These are phyloP conservation scores for Crataegus laevigata DNA, from an alignment of 306 rosid genomes.

Conservation along the genomic window DNA sequence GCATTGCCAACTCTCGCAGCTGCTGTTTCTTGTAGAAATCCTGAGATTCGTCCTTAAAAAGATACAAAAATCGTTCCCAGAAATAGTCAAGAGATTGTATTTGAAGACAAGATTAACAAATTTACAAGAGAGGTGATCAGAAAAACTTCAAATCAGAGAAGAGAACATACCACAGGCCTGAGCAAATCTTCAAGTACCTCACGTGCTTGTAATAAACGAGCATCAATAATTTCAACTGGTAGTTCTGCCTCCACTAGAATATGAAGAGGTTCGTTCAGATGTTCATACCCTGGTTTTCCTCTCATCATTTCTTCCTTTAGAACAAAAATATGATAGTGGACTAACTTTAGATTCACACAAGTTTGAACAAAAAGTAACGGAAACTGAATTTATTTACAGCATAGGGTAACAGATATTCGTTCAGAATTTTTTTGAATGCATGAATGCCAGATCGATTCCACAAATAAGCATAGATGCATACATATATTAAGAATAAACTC, in stretches of 20 bases:
- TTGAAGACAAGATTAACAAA: slow-evolving; percentile 2
- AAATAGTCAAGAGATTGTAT: background rate
- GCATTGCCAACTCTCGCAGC: slow-evolving; percentile 84
- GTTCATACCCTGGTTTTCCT: slow-evolving; percentile 89
- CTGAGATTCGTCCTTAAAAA: slow-evolving; percentile 73
- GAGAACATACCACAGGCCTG: slow-evolving; percentile 53
- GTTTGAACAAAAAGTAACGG: background rate
- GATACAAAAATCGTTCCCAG: background rate
- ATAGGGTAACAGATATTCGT: background rate
- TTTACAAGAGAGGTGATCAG: background rate
- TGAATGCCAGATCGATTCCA: background rate
- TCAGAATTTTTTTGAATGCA: background rate
- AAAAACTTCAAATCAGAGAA: background rate
- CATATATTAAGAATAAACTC: background rate
- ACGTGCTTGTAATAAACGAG: slow-evolving; percentile 72
- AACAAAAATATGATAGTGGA: slow-evolving; percentile 6
- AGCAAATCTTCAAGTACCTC: slow-evolving; percentile 78
- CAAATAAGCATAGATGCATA: background rate
- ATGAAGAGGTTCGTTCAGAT: slow-evolving; percentile 89
- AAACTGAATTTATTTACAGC: background rate
- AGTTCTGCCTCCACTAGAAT: slow-evolving; percentile 85
- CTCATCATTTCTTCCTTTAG: slow-evolving; percentile 88
- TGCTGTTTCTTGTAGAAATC: slow-evolving; percentile 99
- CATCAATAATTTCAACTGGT: slow-evolving; percentile 80
- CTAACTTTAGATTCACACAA: background rate